Conservation (phyloP, 2,329 filamentous ascomycete genomes). For the Pseudogymnoascus sp. region DNA sequence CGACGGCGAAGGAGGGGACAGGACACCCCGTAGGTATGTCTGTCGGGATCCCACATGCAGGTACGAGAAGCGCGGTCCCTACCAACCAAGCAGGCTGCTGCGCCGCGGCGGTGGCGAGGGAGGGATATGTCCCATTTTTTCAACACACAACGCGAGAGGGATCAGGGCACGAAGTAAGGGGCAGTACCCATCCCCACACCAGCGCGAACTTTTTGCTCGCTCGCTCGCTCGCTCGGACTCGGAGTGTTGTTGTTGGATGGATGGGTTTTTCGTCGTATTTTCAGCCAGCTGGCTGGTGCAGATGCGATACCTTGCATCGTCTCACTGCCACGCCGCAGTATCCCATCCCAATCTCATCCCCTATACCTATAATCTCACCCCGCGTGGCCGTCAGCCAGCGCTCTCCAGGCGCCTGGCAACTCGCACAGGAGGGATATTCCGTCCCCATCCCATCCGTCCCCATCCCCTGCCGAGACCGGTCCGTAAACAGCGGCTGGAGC, state of each 20-base stretch:
- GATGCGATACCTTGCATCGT: not conserved
- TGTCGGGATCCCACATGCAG: slow-evolving; percentile 1
- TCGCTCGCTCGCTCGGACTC: not conserved
- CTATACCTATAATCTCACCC: not conserved
- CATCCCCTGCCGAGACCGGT: not conserved
- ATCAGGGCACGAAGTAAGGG: not conserved
- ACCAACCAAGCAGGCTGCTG: not conserved
- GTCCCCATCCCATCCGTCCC: not conserved
- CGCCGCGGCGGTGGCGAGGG: not conserved
- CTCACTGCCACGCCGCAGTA: not conserved
- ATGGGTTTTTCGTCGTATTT: not conserved
- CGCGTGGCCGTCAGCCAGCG: not conserved
- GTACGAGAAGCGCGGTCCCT: not conserved
- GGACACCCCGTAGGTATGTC: not conserved
- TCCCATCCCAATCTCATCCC: not conserved
- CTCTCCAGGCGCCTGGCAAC: not conserved
- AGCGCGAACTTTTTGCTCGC: not conserved
- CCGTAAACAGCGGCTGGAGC: not conserved
- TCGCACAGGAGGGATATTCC: not conserved
- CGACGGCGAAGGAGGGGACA: too few relatives aligned
- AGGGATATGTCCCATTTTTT: not conserved
- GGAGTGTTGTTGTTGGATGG: not conserved
- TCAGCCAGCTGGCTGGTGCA: not conserved
- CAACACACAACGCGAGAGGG: not conserved
- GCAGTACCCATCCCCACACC: too few relatives aligned